phyloP scores from a whole-genome alignment of 2,329 filamentous ascomycete genomes.

The Madurella mycetomatis region DNA sequence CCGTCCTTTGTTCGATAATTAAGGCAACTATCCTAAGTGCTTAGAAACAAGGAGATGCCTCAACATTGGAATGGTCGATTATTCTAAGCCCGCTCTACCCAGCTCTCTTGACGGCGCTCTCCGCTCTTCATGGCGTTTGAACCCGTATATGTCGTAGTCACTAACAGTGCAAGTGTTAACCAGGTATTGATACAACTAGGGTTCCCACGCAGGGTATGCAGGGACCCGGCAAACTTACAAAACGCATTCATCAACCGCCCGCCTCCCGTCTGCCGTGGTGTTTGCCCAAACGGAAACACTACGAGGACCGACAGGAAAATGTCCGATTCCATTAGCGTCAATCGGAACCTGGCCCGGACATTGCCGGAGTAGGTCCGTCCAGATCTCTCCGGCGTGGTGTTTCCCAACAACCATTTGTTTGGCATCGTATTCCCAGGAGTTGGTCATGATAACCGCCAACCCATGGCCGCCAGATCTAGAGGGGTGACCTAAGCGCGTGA shows the following conservation, averaged over 20 bases:
- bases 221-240: conserved; percentile 18
- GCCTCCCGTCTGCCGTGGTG: conserved; percentile 47
- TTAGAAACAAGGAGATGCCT: too few relatives aligned
- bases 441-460: conserved; percentile 55
- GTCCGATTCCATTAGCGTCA: conserved; percentile 53
- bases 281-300: conserved; percentile 62
- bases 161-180: not conserved
- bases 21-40: too few relatives aligned
- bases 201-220: not conserved
- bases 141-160: conserved; percentile 1
- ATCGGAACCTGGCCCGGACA: conserved; percentile 53
- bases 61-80: too few relatives aligned
- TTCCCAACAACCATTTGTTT: conserved; percentile 58
- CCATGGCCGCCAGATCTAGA: conserved; percentile 47
- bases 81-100: too few relatives aligned
- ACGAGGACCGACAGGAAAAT: conserved; percentile 50
- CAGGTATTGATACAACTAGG: not conserved
- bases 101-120: too few relatives aligned
- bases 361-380: conserved; percentile 60
- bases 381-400: conserved; percentile 54
- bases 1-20: too few relatives aligned
- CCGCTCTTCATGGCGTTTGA: not conserved
- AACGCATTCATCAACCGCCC: conserved; percentile 25
- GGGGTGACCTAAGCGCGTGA: conserved; percentile 47
- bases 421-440: conserved; percentile 44